Base-by-base conservation (phyloP, 225 moss, liverwort and hornwort species). In the Climacium dendroides region DNA sequence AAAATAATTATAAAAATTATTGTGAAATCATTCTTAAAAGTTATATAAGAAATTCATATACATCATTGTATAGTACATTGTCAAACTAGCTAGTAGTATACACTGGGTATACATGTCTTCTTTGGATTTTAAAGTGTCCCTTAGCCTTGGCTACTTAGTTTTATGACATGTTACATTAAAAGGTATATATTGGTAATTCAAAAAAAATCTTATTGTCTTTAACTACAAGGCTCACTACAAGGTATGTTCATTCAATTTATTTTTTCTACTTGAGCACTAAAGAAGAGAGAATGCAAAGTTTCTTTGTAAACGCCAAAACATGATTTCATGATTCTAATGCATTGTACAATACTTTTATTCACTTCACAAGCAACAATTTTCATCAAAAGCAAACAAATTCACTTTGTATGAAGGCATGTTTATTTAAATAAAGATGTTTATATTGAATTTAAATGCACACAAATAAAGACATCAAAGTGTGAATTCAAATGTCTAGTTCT, bases 401-500 rank as follows among this genome's bases (percentile, higher is more conserved):
- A 47, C 2, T 30, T 11, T 73, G 6, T 47, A 0, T 30, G 0
- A 47, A 30, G 47, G 30, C 47, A 73, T 29, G 11, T 1, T 73
- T 1, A 47, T 73, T 1, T 30, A 19, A 4, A 4, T 24, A 18
- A 47, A 0, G 7, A 48, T 1, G 1, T 30, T 45, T 45, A 6
- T 0, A 72, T 29, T 72, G 1, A 45, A 3, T 45, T n/a, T 15
- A 8, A 28, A 14, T 43, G 10, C 0, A 0, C 0, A 28, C 9
- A 28, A 71, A 26, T 8, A 16, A 43, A 71, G 26, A 26, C 70
- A 25, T 25, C 2, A 26, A 26, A 43, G 25, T 1, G 0, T 18
- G 5, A 47, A 47, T 0, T 6, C 1, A 18, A 18, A 47, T 18
- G 0, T 7, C 4, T 18, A 47, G 1, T 0, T 18, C 0, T 12